Conservation (phyloP, 2,329 filamentous ascomycete species). For the Zymoseptoria brevis region DNA sequence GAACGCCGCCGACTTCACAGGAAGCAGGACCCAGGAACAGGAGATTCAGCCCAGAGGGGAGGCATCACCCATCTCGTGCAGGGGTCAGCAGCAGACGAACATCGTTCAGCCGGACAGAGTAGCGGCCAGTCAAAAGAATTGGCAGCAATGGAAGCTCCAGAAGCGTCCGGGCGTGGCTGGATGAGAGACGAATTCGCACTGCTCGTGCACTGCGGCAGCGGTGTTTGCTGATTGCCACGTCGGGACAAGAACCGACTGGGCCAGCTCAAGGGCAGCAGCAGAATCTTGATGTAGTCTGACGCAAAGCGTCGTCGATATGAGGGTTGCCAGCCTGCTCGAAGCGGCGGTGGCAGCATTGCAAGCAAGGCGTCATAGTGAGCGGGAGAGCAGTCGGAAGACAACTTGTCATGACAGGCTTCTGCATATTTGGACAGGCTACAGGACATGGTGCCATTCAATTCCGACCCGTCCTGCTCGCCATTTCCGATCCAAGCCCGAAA, state of each 20-base stretch:
- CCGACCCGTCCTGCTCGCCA: neutral
- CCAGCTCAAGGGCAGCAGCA: neutral
- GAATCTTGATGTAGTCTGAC: neutral
- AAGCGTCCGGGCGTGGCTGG: neutral
- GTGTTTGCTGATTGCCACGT: neutral
- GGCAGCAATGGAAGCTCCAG: neutral
- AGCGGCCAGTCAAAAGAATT: neutral
- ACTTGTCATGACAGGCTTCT: constrained; percentile 1
- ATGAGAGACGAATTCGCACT: neutral
- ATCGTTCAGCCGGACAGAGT: neutral
- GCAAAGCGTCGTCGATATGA: neutral
- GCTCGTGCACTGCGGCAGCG: neutral
- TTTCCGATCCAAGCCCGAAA: neutral
- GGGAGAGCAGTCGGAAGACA: neutral
- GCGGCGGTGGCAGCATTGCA: neutral
- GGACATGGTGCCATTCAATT: neutral
- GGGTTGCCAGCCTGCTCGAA: neutral
- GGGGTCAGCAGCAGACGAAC: neutral
- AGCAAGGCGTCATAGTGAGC: neutral
- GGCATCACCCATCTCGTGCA: neutral
- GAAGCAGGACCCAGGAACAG: neutral
- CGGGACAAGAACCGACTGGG: no score
- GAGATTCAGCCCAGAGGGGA: neutral
- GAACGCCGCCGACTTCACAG: neutral
- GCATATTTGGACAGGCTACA: constrained; percentile 1